Conservation (phyloP, 352 stramenopile genomes). For the Pilasporangium apinafurcum region DNA sequence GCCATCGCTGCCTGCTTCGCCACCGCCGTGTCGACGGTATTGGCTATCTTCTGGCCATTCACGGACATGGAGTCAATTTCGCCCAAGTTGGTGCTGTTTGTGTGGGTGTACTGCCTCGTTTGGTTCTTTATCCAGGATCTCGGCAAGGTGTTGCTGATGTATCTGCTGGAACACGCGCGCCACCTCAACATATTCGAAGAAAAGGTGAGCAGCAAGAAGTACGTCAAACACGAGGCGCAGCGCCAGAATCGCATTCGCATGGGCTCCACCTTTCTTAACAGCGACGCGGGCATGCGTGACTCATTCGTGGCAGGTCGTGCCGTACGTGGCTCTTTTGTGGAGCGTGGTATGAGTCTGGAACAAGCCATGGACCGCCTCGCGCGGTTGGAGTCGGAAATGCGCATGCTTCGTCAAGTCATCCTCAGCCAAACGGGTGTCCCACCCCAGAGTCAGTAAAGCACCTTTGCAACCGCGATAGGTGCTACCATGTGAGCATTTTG, state of each 20-base stretch:
- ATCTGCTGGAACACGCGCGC: conserved; percentile 49
- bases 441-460: conserved; percentile 4
- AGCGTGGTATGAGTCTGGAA: conserved; percentile 59
- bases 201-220: conserved; percentile 61
- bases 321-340: conserved; percentile 45
- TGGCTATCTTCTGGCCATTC: conserved; percentile 85
- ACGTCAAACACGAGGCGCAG: conserved; percentile 50
- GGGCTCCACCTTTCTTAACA: conserved; percentile 48
- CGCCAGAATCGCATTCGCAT: conserved; percentile 78
- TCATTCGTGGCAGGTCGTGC: conserved; percentile 74
- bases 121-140: conserved; percentile 88
- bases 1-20: conserved; percentile 70
- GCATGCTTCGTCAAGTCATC: conserved; percentile 59
- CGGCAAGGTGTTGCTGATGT: conserved; percentile 60
- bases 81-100: conserved; percentile 57
- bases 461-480: no score
- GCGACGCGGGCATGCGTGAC: conserved; percentile 64
- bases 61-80: conserved; percentile 73
- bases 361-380: conserved; percentile 68
- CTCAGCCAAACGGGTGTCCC: conserved; percentile 13
- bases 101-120: conserved; percentile 87
- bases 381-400: conserved; percentile 61
- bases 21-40: conserved; percentile 68
- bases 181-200: conserved; percentile 51
- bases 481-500: no score